phyloP scores from a whole-genome alignment of 805 yeast species.

The Candida yuanshanica region DNA sequence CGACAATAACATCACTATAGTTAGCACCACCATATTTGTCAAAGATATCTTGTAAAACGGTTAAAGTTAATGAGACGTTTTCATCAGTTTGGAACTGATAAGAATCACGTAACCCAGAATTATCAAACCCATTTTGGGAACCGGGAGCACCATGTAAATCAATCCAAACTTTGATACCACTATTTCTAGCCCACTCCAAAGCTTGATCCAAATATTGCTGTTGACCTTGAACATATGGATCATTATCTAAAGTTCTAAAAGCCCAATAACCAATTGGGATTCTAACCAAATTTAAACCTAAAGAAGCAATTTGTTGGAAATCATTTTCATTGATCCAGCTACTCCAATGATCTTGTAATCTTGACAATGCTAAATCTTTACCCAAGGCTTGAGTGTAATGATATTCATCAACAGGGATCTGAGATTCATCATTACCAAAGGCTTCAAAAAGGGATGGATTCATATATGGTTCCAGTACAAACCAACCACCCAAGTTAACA shows the following conservation, averaged over 20 bases:
- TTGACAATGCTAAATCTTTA: slow-evolving; percentile 32
- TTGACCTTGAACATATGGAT: slow-evolving; percentile 66
- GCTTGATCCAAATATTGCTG: slow-evolving; percentile 59
- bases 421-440: slow-evolving; percentile 26
- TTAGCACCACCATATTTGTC: slow-evolving; percentile 57
- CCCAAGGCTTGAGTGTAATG: slow-evolving; percentile 47
- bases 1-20: slow-evolving; percentile 69
- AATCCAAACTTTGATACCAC: slow-evolving; percentile 62
- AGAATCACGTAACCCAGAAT: slow-evolving; percentile 68
- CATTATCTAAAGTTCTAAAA: slow-evolving; percentile 33
- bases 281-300: slow-evolving; percentile 66
- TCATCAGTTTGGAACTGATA: slow-evolving; percentile 50
- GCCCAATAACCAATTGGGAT: slow-evolving; percentile 86
- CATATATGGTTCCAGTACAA: slow-evolving; percentile 64
- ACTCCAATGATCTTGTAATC: slow-evolving; percentile 50
- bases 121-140: slow-evolving; percentile 83
- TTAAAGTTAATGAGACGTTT: slow-evolving; percentile 48
- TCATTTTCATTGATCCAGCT: slow-evolving; percentile 56
- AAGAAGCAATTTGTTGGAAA: slow-evolving; percentile 41
- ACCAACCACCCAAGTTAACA: slow-evolving; percentile 67
- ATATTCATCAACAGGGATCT: slow-evolving; percentile 57
- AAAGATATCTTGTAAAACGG: slow-evolving; percentile 49
- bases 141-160: slow-evolving; percentile 84
- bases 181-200: slow-evolving; percentile 57
- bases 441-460: slow-evolving; percentile 55